Percentiles rank a stretch among this genome's conserved stretches.
Evolutionary conservation across 176 grass and related monocot genomes (phyloP).

Genomic region (Lolium perenne): DNA sequence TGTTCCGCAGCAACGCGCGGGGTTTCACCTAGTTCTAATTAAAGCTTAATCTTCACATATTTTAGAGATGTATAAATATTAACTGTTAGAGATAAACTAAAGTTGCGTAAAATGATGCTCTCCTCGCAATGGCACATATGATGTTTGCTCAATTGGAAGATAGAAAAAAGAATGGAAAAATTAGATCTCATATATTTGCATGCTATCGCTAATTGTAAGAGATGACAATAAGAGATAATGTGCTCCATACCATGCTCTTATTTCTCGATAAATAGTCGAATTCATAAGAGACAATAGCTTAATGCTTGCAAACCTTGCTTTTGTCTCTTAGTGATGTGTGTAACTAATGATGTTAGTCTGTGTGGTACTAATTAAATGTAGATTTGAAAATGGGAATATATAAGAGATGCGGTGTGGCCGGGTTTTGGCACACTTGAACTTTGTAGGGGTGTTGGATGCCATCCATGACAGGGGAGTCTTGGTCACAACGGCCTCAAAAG

Average conservation of each 20-base stretch:
- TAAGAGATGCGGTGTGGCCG: too few species aligned
- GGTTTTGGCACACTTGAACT: too few species aligned
- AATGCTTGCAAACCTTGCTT: background rate
- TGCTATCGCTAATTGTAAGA: background rate
- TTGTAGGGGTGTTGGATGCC: too few species aligned
- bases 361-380: background rate
- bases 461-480: too few species aligned
- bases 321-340: background rate
- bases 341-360: too few species aligned
- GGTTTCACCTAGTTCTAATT: too few species aligned
- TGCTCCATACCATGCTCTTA: background rate
- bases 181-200: background rate
- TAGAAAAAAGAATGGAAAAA: background rate
- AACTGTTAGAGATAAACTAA: background rate
- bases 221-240: background rate
- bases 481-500: too few species aligned
- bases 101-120: background rate
- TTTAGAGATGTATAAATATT: background rate
- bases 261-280: background rate
- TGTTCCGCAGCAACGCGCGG: too few species aligned
- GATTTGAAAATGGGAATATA: too few species aligned
- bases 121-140: background rate
- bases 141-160: background rate
- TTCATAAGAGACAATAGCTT: background rate
- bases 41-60: background rate